A percentile compares a stretch with the other conserved stretches of the same genome.
These are phyloP conservation scores for Phytopythium boreale DNA, from an alignment of 352 stramenopile genomes.

Conservation along the genomic window DNA sequence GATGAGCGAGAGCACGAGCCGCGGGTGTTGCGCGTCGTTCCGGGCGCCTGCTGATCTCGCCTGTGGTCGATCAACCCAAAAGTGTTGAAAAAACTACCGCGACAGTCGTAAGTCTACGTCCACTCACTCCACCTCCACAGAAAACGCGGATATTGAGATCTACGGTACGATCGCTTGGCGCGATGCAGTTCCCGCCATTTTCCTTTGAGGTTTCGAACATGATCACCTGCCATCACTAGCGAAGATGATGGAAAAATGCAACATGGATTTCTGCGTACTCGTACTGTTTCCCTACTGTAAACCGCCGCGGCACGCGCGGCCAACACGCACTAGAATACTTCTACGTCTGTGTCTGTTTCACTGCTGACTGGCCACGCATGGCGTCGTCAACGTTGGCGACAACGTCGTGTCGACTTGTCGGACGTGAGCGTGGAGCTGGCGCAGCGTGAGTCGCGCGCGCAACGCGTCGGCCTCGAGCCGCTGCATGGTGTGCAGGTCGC, in stretches of 20 bases:
- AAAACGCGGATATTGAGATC: background rate
- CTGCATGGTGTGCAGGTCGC: conserved; percentile 45
- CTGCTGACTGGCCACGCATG: background rate
- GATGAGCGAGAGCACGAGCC: background rate
- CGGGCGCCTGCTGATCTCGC: background rate
- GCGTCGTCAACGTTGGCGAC: background rate
- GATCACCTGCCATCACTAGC: background rate
- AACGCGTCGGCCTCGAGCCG: conserved; percentile 49
- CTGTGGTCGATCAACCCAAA: background rate
- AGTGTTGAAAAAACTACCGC: background rate
- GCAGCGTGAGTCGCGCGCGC: conserved; percentile 39
- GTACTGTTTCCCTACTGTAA: conserved; percentile 3
- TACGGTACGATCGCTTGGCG: background rate
- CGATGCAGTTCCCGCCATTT: background rate
- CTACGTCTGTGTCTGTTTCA: background rate
- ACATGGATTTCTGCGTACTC: background rate
- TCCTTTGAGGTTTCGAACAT: background rate
- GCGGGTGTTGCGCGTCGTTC: no score
- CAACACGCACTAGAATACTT: background rate
- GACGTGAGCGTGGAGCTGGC: conserved; percentile 27
- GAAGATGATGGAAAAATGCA: background rate
- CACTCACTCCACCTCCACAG: background rate
- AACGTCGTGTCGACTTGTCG: background rate
- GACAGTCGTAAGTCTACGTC: background rate
- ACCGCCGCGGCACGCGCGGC: background rate